Evolutionary conservation across 495 filamentous ascomycete genomes (phyloP).

Genomic region (Penicillium paxilli): DNA sequence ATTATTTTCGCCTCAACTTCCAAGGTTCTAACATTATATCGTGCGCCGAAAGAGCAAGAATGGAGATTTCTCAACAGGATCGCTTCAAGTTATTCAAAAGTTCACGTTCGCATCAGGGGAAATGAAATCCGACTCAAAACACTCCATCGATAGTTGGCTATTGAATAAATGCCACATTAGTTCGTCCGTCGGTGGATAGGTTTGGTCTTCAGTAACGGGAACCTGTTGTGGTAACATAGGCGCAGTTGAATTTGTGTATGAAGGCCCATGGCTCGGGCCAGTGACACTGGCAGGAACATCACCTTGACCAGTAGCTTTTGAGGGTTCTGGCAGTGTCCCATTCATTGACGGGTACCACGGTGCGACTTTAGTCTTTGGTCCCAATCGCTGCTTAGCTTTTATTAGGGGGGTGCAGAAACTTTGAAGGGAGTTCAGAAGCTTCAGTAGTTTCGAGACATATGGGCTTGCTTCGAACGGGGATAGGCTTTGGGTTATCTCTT

Average conservation of each 20-base stretch:
- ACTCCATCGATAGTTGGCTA: slow-evolving; percentile 27
- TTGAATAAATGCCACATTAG: slow-evolving; percentile 34
- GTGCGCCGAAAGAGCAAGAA: not conserved
- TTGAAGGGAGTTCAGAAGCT: slow-evolving; percentile 20
- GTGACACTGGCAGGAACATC: not conserved
- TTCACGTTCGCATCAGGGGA: not conserved
- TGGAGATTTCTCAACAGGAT: not conserved
- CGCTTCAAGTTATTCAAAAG: not conserved
- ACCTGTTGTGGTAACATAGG: not conserved
- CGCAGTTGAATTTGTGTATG: not conserved
- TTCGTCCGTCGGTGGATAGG: slow-evolving; percentile 15
- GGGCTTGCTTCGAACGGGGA: slow-evolving; percentile 23
- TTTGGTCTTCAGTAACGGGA: not conserved
- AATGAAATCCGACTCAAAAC: slow-evolving; percentile 17
- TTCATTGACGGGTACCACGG: slow-evolving; percentile 11
- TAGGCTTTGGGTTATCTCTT: slow-evolving; percentile 19
- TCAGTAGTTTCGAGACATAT: slow-evolving; percentile 22
- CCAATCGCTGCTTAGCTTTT: slow-evolving; percentile 12
- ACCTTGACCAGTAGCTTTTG: not conserved
- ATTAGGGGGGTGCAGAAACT: slow-evolving; percentile 26
- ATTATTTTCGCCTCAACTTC: no score
- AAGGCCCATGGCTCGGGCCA: no score
- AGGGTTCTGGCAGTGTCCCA: not conserved
- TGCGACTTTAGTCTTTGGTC: slow-evolving; percentile 5
- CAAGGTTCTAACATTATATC: not conserved